Evolutionary conservation across 2,329 filamentous ascomycete genomes (phyloP).

Genomic region (Aspergillus pseudoterreus): DNA sequence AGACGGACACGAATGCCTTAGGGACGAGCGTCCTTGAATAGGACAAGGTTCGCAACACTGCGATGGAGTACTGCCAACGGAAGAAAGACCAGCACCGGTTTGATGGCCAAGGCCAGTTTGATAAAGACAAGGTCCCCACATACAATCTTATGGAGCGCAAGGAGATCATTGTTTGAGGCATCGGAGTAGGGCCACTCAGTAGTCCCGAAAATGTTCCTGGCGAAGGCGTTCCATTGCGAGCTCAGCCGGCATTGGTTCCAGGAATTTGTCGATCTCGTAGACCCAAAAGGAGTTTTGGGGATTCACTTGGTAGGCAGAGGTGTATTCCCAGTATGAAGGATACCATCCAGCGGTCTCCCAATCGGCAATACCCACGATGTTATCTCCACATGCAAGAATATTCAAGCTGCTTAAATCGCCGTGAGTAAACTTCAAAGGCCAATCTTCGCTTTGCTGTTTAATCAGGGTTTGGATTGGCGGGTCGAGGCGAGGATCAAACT

Average conservation of each 20-base stretch:
- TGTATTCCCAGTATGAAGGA: conserved; percentile 32
- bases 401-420: conserved; percentile 46
- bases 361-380: conserved; percentile 38
- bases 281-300: conserved; percentile 39
- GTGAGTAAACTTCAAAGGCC: conserved; percentile 47
- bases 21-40: conserved; percentile 32
- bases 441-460: conserved; percentile 25
- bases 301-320: conserved; percentile 39
- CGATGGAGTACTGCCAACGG: conserved; percentile 37
- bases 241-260: conserved; percentile 35
- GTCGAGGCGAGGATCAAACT: conserved; percentile 22
- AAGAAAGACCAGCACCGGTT: conserved; percentile 43
- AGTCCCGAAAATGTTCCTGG: conserved; percentile 33
- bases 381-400: conserved; percentile 31
- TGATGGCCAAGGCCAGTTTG: conserved; percentile 32
- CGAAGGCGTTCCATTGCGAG: conserved; percentile 39
- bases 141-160: conserved; percentile 34
- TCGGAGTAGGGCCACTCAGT: background rate
- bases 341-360: conserved; percentile 32
- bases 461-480: conserved; percentile 33
- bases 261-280: conserved; percentile 38
- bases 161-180: conserved; percentile 15
- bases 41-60: conserved; percentile 31
- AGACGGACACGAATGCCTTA: conserved; percentile 28
- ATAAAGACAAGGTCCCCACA: conserved; percentile 29